These are phyloP conservation scores for Nicotiana rustica DNA, from an alignment of 305 asterid genomes.

Conservation along the genomic window DNA sequence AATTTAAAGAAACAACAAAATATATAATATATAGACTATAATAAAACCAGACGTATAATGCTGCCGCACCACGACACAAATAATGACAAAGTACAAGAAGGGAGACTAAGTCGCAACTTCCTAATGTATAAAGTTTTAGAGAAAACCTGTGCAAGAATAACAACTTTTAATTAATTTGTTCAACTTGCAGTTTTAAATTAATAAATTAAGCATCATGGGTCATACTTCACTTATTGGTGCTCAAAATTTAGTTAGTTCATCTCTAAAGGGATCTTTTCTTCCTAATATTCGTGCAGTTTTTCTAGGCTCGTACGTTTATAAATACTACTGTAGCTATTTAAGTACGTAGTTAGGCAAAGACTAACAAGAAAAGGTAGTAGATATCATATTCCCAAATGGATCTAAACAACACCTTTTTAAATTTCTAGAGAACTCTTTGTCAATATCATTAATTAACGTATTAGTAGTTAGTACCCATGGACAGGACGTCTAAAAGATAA, in stretches of 20 bases:
- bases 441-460: not conserved
- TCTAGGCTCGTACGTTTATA: not conserved
- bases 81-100: too few species aligned
- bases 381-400: not conserved
- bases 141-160: too few species aligned
- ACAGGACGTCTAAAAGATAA: not conserved
- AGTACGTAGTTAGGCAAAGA: not conserved
- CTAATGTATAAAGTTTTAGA: too few species aligned
- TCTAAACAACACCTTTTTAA: not conserved
- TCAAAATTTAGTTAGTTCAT: not conserved
- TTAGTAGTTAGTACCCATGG: slow-evolving; percentile 23
- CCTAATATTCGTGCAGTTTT: not conserved
- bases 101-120: too few species aligned
- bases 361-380: not conserved
- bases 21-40: too few species aligned
- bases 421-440: not conserved
- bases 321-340: not conserved
- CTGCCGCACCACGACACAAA: too few species aligned
- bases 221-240: too few species aligned
- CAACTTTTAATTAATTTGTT: too few species aligned
- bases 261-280: not conserved
- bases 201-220: too few species aligned
- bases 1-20: too few species aligned
- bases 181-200: too few species aligned
- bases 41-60: too few species aligned